Percentiles rank a stretch among this genome's conserved stretches.
Conservation (phyloP, 371 early-diverging fungal species). For the Mucor saturninus region DNA sequence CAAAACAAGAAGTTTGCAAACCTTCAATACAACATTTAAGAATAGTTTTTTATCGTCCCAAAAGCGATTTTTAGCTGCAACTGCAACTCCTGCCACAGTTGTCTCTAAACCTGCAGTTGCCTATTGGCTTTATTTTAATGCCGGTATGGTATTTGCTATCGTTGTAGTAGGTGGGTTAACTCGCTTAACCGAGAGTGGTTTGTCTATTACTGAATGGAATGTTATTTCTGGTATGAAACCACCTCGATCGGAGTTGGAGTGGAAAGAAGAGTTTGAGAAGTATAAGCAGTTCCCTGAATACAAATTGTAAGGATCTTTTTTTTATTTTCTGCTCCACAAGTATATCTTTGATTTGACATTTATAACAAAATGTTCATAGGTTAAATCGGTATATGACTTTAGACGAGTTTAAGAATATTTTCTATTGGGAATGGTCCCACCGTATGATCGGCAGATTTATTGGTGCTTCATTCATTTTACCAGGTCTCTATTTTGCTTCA, state of each 20-base stretch:
- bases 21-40: not conserved
- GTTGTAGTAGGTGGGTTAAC: constrained; percentile 96
- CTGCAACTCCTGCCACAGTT: constrained; percentile 1
- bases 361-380: constrained; percentile 42
- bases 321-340: not conserved
- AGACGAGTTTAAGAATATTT: constrained; percentile 94
- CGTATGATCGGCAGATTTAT: constrained; percentile 93
- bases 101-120: constrained; percentile 76
- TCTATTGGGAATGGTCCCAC: constrained; percentile 97
- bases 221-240: constrained; percentile 92
- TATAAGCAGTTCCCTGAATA: constrained; percentile 98
- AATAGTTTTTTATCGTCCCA: not conserved
- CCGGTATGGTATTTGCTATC: constrained; percentile 90
- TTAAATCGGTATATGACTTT: constrained; percentile 89
- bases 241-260: constrained; percentile 85
- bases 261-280: constrained; percentile 94
- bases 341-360: not conserved
- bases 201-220: constrained; percentile 97
- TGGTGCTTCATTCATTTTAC: constrained; percentile 87
- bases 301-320: constrained; percentile 67
- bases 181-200: constrained; percentile 93
- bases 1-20: not conserved
- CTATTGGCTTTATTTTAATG: constrained; percentile 90
- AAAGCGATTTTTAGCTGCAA: not conserved
- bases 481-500: constrained; percentile 85